These are phyloP conservation scores for Lichina pygmaea DNA, from an alignment of 495 filamentous ascomycete genomes.

Conservation along the genomic window DNA sequence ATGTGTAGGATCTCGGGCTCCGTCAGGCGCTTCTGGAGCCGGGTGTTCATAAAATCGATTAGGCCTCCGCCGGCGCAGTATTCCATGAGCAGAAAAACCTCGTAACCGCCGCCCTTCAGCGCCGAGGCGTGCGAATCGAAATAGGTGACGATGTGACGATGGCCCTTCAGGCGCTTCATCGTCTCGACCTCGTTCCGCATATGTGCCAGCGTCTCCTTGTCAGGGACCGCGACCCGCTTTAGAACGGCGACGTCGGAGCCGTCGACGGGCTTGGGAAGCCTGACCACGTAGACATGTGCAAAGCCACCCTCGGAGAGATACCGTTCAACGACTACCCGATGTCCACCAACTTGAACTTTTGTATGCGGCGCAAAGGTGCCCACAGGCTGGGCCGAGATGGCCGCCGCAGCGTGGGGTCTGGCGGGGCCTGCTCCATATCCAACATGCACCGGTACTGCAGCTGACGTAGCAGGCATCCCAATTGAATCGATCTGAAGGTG, in stretches of 20 bases:
- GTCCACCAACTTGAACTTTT: slow-evolving; percentile 80
- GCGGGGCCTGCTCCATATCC: no score
- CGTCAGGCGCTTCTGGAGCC: slow-evolving; percentile 82
- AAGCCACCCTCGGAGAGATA: slow-evolving; percentile 97
- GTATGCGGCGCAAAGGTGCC: slow-evolving; percentile 85
- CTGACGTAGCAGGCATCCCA: no score
- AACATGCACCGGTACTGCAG: no score
- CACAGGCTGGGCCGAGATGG: slow-evolving; percentile 27
- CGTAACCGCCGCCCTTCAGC: slow-evolving; percentile 75
- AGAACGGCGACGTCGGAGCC: slow-evolving; percentile 68
- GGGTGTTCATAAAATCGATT: slow-evolving; percentile 99
- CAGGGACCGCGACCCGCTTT: slow-evolving; percentile 92
- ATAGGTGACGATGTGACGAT: slow-evolving; percentile 87
- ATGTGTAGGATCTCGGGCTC: slow-evolving; percentile 95
- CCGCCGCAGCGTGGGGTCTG: background rate
- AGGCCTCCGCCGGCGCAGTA: slow-evolving; percentile 62
- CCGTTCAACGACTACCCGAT: slow-evolving; percentile 87
- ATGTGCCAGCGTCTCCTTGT: slow-evolving; percentile 73
- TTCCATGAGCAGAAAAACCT: slow-evolving; percentile 97
- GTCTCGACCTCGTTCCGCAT: slow-evolving; percentile 99
- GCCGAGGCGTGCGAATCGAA: slow-evolving; percentile 95
- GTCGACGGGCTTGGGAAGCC: slow-evolving; percentile 48
- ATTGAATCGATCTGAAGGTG: no score
- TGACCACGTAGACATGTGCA: slow-evolving; percentile 92
- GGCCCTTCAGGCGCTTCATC: slow-evolving; percentile 96